Base-by-base conservation (phyloP, 306 rosid genomes). In the Arachis hypogaea region DNA sequence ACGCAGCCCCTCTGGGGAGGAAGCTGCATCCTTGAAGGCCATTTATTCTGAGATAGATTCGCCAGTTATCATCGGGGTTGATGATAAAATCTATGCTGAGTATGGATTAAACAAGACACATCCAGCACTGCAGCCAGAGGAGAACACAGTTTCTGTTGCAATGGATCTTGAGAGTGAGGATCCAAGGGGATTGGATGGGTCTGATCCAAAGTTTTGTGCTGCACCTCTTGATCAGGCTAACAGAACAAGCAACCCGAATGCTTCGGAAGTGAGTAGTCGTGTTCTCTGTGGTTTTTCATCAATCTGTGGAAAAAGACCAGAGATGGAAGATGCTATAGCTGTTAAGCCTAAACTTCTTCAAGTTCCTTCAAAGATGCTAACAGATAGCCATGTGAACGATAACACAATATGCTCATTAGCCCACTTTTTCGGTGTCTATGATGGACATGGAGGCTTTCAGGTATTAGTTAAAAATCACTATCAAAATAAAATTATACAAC, bases 401-500 rank as follows among this genome's bases (percentile, higher is more conserved):
- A 72, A 60, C 60, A 55, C 61, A 62, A 72, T 68, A 70, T 42
- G 44, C 11, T 75, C 82, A 9, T 46, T 8, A 33, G 86, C 88
- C 66, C 96, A 87, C 80, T 92, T 92, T 82, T 87, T 84, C 54
- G 93, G 88, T 41, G 93, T 89, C 75, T 92, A 87, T 62, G 97
- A 92, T 86, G 97, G 96, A 56, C 97, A 92, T 72, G 93, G 97
- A 0, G 96, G 97, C 57, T 77, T 66, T 64, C 89, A 89, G 97
- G 97, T 89, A 77, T 55, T 79, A 49, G 61, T 54, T 42, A 42
- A 73, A 29, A 69, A 56, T 56, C 18, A 12, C 59, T 63, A 28
- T 74, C 64, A 58, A 33, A 33, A 33, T 33, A 33, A 33, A 33
- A 64, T 76, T 18, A 28, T 56, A 56, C 55, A 7, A 18, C 18